Conservation (phyloP, 2,329 filamentous ascomycete genomes). For the Botrytis paeoniae region DNA sequence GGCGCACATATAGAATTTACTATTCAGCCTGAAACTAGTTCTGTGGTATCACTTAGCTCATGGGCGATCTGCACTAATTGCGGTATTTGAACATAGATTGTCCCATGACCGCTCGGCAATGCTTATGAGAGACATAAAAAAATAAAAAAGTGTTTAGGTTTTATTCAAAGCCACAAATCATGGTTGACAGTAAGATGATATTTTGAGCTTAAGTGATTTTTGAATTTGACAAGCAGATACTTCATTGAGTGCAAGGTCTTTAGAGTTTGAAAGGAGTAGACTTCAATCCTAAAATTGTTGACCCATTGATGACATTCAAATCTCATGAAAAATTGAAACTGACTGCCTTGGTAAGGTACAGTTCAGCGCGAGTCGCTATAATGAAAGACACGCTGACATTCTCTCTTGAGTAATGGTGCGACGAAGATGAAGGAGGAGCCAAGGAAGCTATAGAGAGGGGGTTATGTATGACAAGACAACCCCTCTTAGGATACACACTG, state of each 20-base stretch:
- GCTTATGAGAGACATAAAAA: background rate
- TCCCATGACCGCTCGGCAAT: conserved; percentile 2
- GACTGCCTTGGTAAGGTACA: background rate
- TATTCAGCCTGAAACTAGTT: background rate
- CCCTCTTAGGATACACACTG: background rate
- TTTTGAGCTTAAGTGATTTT: background rate
- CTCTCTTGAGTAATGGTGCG: background rate
- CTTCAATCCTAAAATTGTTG: background rate
- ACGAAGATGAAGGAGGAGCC: background rate
- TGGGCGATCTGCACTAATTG: background rate
- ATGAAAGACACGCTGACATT: background rate
- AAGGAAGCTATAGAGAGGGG: background rate
- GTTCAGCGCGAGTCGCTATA: background rate
- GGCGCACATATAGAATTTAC: background rate
- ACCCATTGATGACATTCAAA: background rate
- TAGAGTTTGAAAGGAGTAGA: background rate
- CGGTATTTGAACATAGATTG: background rate
- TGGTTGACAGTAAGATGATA: background rate
- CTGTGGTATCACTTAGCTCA: background rate
- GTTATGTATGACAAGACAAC: background rate
- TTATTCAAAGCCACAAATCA: background rate
- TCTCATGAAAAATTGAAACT: background rate
- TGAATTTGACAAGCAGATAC: background rate
- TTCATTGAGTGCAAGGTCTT: background rate
- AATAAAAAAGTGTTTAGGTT: background rate